These are phyloP conservation scores for Biscogniauxia sp. DNA, from an alignment of 2,329 filamentous ascomycete species.

Conservation along the genomic window DNA sequence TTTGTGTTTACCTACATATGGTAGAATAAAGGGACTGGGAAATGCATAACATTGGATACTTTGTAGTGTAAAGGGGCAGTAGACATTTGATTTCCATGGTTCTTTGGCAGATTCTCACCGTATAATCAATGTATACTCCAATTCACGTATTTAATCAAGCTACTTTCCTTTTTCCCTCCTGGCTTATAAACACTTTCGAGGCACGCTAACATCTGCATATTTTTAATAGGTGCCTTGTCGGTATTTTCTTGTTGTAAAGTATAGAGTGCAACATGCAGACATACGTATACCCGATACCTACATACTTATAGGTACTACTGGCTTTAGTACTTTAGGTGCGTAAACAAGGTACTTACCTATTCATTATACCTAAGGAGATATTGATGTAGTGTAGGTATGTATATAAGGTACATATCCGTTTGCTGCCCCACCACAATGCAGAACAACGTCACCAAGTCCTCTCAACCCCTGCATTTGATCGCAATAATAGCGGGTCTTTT, in stretches of 20 bases:
- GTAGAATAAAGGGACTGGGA: neutral
- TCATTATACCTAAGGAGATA: too few relatives aligned
- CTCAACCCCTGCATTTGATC: constrained; percentile 1
- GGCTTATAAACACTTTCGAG: too few relatives aligned
- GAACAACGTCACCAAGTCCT: neutral
- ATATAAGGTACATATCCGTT: neutral
- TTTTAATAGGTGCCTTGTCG: too few relatives aligned
- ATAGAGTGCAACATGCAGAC: too few relatives aligned
- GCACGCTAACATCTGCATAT: too few relatives aligned
- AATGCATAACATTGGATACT: neutral
- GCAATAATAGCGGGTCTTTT: neutral
- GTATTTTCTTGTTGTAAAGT: too few relatives aligned
- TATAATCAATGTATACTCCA: neutral
- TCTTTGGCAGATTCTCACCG: neutral
- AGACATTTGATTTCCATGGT: neutral
- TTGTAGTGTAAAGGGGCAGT: neutral
- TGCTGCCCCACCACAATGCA: neutral
- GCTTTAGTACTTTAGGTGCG: too few relatives aligned
- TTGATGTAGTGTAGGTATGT: too few relatives aligned
- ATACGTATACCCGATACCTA: too few relatives aligned
- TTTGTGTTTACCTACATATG: neutral
- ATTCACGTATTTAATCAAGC: neutral
- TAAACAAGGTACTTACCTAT: too few relatives aligned
- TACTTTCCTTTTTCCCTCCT: too few relatives aligned
- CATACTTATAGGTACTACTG: too few relatives aligned